These are phyloP conservation scores for Auriscalpium microsporum DNA, from an alignment of 768 basidiomycete genomes.

Conservation along the genomic window DNA sequence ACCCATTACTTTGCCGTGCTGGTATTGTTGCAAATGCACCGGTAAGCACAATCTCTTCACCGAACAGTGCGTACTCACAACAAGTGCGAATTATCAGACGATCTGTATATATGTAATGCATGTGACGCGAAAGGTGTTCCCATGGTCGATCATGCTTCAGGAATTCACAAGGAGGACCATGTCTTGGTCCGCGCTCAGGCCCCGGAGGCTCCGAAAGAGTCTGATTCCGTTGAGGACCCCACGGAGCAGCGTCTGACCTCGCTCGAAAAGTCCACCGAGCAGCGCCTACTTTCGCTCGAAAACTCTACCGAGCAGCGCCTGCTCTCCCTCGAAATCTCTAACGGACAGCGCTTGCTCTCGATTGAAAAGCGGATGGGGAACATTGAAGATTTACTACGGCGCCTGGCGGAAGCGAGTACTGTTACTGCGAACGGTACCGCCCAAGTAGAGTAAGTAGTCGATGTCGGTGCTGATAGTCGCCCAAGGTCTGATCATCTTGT, in stretches of 20 bases:
- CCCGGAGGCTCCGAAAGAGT: background rate
- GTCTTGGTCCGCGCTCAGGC: conserved; percentile 1
- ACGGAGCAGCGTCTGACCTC: conserved; percentile 2
- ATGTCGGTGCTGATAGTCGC: too few relatives aligned
- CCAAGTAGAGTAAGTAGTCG: too few relatives aligned
- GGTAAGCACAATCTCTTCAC: conserved; percentile 1
- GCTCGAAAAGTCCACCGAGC: background rate
- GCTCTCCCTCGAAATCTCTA: background rate
- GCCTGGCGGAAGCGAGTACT: background rate
- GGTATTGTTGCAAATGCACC: conserved; percentile 25
- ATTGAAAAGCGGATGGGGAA: background rate
- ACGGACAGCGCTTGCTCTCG: background rate
- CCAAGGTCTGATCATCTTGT: too few relatives aligned
- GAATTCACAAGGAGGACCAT: background rate
- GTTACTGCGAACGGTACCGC: too few relatives aligned
- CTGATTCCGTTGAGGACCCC: background rate
- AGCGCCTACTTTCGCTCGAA: too few relatives aligned
- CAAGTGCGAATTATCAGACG: background rate
- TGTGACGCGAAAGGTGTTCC: conserved; percentile 7
- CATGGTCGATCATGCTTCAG: background rate
- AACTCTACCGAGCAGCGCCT: background rate
- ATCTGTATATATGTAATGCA: conserved; percentile 11
- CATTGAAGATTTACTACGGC: background rate
- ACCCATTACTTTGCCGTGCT: conserved; percentile 19
- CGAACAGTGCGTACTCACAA: background rate